These are phyloP conservation scores for Phialocephala subalpina DNA, from an alignment of 2,329 filamentous ascomycete genomes.

Conservation along the genomic window DNA sequence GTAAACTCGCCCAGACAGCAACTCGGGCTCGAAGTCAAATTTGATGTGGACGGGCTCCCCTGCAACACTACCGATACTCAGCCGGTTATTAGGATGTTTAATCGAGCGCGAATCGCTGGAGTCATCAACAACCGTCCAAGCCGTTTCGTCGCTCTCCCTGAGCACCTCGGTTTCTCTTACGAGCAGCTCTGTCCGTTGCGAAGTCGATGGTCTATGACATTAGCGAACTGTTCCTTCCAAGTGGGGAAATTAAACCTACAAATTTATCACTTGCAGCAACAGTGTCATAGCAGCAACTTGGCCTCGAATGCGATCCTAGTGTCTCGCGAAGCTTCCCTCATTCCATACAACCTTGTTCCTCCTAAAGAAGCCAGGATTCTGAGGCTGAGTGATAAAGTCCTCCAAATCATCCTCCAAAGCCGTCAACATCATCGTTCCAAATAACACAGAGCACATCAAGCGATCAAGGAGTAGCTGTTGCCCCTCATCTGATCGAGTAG, in stretches of 20 bases:
- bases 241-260: neutral
- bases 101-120: neutral
- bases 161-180: neutral
- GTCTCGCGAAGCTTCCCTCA: neutral
- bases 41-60: neutral
- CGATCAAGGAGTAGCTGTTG: neutral
- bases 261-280: constrained; percentile 8
- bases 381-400: neutral
- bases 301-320: neutral
- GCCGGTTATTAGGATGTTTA: neutral
- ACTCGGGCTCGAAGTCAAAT: neutral
- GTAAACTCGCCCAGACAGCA: neutral
- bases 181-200: neutral
- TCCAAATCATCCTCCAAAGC: constrained; percentile 4
- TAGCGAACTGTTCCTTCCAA: neutral
- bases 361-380: neutral
- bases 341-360: constrained; percentile 9
- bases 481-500: neutral
- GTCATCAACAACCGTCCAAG: constrained; percentile 7
- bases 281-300: constrained; percentile 1
- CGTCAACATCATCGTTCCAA: constrained; percentile 1
- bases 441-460: neutral
- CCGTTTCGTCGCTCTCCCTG: neutral
- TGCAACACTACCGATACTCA: neutral
- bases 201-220: neutral